phyloP scores from a whole-genome alignment of 495 filamentous ascomycete species.

The Trichoderma gamsii region DNA sequence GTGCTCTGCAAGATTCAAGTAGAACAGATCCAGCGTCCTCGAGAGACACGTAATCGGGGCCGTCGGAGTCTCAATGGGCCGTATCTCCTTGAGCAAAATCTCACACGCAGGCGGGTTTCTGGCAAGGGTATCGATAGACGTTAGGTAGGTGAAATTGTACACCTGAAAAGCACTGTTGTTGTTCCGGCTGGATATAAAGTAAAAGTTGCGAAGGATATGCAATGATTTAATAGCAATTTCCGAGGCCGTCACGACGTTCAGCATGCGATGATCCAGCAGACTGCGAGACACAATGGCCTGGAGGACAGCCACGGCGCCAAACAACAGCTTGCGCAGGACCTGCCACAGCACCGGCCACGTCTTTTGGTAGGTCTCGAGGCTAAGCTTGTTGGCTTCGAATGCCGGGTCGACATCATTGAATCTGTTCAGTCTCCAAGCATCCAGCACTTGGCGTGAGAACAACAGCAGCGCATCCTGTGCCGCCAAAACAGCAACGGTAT shows the following conservation, averaged over 20 bases:
- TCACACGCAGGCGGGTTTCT: slow-evolving; percentile 64
- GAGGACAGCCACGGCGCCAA: slow-evolving; percentile 68
- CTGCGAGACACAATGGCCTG: slow-evolving; percentile 65
- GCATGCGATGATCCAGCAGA: slow-evolving; percentile 38
- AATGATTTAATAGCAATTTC: slow-evolving; percentile 70
- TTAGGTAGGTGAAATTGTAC: slow-evolving; percentile 77
- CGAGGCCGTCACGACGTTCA: slow-evolving; percentile 51
- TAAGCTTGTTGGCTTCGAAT: slow-evolving; percentile 64
- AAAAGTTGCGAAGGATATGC: slow-evolving; percentile 71
- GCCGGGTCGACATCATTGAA: slow-evolving; percentile 75
- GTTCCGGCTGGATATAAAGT: slow-evolving; percentile 78
- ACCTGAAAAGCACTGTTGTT: slow-evolving; percentile 68
- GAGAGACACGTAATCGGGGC: slow-evolving; percentile 73
- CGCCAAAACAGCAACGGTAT: slow-evolving; percentile 55
- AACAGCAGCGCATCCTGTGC: slow-evolving; percentile 64
- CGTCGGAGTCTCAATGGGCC: slow-evolving; percentile 49
- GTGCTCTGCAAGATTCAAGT: slow-evolving; percentile 84
- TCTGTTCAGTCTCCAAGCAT: slow-evolving; percentile 81
- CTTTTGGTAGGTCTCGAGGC: slow-evolving; percentile 58
- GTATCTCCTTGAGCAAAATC: slow-evolving; percentile 62
- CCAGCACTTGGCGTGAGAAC: slow-evolving; percentile 64
- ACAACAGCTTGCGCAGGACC: slow-evolving; percentile 72
- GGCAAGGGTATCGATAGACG: slow-evolving; percentile 82
- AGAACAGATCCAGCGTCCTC: slow-evolving; percentile 79
- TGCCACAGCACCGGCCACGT: slow-evolving; percentile 79